Base-by-base conservation (phyloP, 257 asterid genomes). In the Ligustrum vulgare region DNA sequence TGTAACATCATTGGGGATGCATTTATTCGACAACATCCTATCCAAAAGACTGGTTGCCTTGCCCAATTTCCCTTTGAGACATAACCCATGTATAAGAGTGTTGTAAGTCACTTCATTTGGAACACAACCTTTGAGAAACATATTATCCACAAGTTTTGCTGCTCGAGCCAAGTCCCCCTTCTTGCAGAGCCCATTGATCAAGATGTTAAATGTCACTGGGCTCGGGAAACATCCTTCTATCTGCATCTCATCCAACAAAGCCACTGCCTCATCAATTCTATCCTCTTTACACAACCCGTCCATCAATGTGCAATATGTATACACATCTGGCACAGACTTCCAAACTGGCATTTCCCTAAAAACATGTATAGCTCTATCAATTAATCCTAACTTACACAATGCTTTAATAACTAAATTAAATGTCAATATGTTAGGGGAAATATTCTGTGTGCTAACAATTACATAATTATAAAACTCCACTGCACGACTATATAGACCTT, bases 201-300 rank as follows among this genome's bases (percentile, higher is more conserved):
- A 83, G 77, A 90, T 96, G 80, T 95, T 95, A 79, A 91, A 93
- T 3, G 91, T 85, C 20, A 83, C 82, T 4, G 86, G 84, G 77
- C 77, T 86, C 0, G 97, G 98, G 70, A 49, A 77, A 77, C 97
- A 91, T 1, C 97, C 97, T 82, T 95, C 96, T 36, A 89, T 75
- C 67, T 95, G 98, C 98, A 95, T 95, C 88, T 95, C 99, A 76
- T 95, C 99, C 84, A 93, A 84, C 87, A 95, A 81, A 58, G 90
- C 83, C 69, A 93, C 92, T 5, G 98, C 98, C 71, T 95, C 96
- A 32, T 95, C 96, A 41, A 93, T 87, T 85, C 94, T 84, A 75
- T 84, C 84, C 66, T 81, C 94, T 85, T 92, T 95, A 71, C 99
- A 95, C 80, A 95, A 74, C 31, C 99, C 99, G 84, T 95, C 96